A percentile compares a stretch with the other conserved stretches of the same genome.
Evolutionary conservation across 2,329 filamentous ascomycete genomes (phyloP).

Genomic region (Fusarium longipes): DNA sequence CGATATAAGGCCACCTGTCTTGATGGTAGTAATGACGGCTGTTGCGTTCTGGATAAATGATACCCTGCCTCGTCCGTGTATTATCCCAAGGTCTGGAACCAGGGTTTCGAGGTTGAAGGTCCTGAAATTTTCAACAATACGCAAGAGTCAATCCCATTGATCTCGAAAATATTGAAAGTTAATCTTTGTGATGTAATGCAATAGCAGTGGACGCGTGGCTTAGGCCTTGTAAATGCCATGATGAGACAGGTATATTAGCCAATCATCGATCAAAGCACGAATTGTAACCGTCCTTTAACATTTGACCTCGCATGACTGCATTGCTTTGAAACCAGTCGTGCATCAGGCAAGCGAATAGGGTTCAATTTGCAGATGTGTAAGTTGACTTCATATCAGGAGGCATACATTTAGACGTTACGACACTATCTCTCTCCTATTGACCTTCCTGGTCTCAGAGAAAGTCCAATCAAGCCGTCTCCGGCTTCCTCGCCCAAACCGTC

Average conservation of each 20-base stretch:
- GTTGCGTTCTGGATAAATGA: neutral
- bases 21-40: neutral
- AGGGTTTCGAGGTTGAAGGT: neutral
- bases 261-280: too few species aligned
- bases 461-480: neutral
- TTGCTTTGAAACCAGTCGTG: too few species aligned
- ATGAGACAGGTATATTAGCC: neutral
- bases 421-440: too few species aligned
- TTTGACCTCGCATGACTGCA: neutral
- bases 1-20: neutral
- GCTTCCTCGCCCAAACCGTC: conserved; percentile 20
- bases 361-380: neutral
- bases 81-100: neutral
- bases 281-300: neutral
- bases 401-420: too few species aligned
- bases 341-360: neutral
- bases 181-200: too few species aligned
- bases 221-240: too few species aligned
- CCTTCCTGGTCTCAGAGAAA: too few species aligned
- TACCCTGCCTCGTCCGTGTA: neutral
- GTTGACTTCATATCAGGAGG: too few species aligned
- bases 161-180: neutral
- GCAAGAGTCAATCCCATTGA: fast-evolving
- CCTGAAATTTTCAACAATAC: neutral
- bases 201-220: neutral